Percentiles rank a stretch among this genome's conserved stretches.
Evolutionary conservation across 306 rosid genomes (phyloP).

Genomic region (Astragalus membranaceus): DNA sequence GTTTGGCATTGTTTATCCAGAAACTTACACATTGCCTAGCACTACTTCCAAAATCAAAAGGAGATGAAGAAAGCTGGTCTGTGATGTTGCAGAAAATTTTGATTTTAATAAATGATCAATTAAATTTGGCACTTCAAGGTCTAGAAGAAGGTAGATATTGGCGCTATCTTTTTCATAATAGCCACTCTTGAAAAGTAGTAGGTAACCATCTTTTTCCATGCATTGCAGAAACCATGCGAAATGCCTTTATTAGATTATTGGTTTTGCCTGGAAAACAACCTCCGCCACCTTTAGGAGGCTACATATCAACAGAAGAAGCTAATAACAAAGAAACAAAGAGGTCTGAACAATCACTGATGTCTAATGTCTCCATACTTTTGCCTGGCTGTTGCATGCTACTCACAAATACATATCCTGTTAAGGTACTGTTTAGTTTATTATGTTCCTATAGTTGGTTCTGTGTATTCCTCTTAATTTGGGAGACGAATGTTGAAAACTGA

Average conservation of each 20-base stretch:
- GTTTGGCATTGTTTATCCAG: conserved; percentile 44
- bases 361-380: conserved; percentile 55
- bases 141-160: conserved; percentile 68
- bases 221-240: conserved; percentile 42
- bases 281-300: conserved; percentile 60
- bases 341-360: conserved; percentile 36
- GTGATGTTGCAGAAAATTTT: conserved; percentile 63
- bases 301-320: conserved; percentile 32
- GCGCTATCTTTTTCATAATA: neutral
- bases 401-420: conserved; percentile 62
- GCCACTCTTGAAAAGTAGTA: conserved; percentile 2
- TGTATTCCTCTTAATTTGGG: neutral
- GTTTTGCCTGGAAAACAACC: conserved; percentile 52
- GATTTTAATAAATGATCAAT: conserved; percentile 49
- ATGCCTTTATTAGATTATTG: conserved; percentile 43
- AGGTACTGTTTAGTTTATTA: conserved; percentile 43
- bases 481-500: conserved; percentile 5
- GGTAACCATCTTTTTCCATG: conserved; percentile 19
- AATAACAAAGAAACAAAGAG: conserved; percentile 30
- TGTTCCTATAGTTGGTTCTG: neutral
- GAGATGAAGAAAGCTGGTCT: conserved; percentile 84
- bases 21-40: conserved; percentile 76
- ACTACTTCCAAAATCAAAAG: conserved; percentile 77
- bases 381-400: conserved; percentile 65
- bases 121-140: conserved; percentile 69